These are phyloP conservation scores for Proliferodiscus dingleyae DNA, from an alignment of 2,329 filamentous ascomycete genomes.

Conservation along the genomic window DNA sequence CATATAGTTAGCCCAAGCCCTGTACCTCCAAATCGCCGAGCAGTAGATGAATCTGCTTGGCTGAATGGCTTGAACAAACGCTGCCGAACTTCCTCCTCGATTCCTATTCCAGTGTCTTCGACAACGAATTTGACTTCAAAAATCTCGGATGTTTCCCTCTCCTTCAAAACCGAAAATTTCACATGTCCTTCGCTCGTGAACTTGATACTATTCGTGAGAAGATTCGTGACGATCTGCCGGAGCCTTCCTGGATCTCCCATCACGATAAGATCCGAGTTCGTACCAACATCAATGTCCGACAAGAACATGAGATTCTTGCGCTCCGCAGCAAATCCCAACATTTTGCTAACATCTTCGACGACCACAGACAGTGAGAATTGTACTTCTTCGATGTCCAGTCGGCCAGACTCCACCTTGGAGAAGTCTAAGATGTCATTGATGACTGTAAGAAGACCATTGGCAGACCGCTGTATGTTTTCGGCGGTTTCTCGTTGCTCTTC, in stretches of 20 bases:
- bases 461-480: constrained; percentile 73
- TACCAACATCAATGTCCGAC: constrained; percentile 53
- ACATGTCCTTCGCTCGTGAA: constrained; percentile 67
- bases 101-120: constrained; percentile 76
- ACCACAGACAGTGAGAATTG: constrained; percentile 72
- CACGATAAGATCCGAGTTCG: constrained; percentile 67
- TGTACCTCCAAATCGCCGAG: constrained; percentile 72
- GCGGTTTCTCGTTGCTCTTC: constrained; percentile 70
- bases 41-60: constrained; percentile 76
- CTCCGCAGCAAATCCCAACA: constrained; percentile 80
- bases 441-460: constrained; percentile 75
- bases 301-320: constrained; percentile 72
- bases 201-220: constrained; percentile 73
- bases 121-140: constrained; percentile 68
- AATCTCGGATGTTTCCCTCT: constrained; percentile 58
- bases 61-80: constrained; percentile 75
- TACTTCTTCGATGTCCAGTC: constrained; percentile 73
- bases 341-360: constrained; percentile 75
- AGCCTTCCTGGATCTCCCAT: constrained; percentile 82
- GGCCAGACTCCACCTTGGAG: constrained; percentile 77
- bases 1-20: constrained; percentile 75
- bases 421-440: constrained; percentile 92
- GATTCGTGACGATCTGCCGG: constrained; percentile 76
- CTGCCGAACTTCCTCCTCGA: constrained; percentile 70
- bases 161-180: constrained; percentile 59